Evolutionary conservation across 257 asterid species (phyloP).

Genomic region (Salvia hispanica): DNA sequence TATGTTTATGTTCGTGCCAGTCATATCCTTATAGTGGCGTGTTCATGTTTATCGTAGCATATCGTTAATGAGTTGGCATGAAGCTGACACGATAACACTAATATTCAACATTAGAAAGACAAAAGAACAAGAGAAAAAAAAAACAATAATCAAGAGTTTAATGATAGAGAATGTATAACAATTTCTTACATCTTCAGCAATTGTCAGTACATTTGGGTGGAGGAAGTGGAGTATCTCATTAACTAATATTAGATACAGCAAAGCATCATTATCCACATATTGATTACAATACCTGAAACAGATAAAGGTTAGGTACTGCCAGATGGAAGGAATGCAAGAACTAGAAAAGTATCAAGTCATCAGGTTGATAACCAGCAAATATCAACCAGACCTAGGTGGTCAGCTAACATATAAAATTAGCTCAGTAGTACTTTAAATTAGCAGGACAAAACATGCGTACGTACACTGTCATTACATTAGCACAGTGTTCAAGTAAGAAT

Average conservation of each 20-base stretch:
- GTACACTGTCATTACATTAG: constrained; percentile 10
- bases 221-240: constrained; percentile 84
- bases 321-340: constrained; percentile 21
- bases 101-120: background rate
- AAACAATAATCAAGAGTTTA: constrained; percentile 1
- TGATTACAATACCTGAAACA: constrained; percentile 89
- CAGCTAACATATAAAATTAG: background rate
- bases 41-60: too few species aligned
- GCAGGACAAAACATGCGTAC: background rate
- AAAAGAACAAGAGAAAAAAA: background rate
- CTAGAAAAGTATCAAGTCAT: constrained; percentile 8
- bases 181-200: constrained; percentile 95
- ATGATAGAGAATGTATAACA: constrained; percentile 3
- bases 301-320: constrained; percentile 26
- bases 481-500: constrained; percentile 8
- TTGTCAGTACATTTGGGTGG: constrained; percentile 86
- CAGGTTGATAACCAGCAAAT: constrained; percentile 6
- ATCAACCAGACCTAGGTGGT: constrained; percentile 23
- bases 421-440: background rate
- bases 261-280: constrained; percentile 91
- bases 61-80: too few species aligned
- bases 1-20: too few species aligned
- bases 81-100: too few species aligned
- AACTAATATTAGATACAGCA: constrained; percentile 80
- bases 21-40: too few species aligned